These are phyloP conservation scores for Raphanus raphanistrum DNA, from an alignment of 345 rosid genomes.

Conservation along the genomic window DNA sequence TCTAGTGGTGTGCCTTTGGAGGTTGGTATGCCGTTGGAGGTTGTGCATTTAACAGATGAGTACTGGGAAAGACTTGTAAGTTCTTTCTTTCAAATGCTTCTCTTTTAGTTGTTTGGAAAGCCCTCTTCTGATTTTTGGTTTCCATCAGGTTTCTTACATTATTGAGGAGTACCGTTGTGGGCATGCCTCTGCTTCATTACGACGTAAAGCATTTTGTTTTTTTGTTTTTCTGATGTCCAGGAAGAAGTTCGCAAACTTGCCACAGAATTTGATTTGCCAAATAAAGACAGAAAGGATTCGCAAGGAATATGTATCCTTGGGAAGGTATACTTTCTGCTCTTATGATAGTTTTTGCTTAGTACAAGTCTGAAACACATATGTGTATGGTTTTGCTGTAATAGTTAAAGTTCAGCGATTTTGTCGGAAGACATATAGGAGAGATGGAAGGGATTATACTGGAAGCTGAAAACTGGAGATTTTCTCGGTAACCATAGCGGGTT, in stretches of 20 bases:
- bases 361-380: conserved; percentile 17
- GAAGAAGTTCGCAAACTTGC: conserved; percentile 85
- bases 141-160: conserved; percentile 70
- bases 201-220: neutral
- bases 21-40: conserved; percentile 85
- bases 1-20: neutral
- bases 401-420: conserved; percentile 94
- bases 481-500: conserved; percentile 82
- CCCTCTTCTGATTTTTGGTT: conserved; percentile 2
- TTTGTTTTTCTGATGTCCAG: conserved; percentile 35
- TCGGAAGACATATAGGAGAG: conserved; percentile 85
- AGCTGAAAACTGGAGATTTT: conserved; percentile 88
- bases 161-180: conserved; percentile 84
- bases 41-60: conserved; percentile 90
- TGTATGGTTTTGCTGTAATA: conserved; percentile 28
- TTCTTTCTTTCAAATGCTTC: neutral
- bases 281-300: conserved; percentile 91
- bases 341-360: too few relatives aligned
- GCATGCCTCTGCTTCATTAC: neutral
- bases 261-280: conserved; percentile 64
- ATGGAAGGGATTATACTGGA: conserved; percentile 88
- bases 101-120: neutral
- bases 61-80: conserved; percentile 92
- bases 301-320: conserved; percentile 96
- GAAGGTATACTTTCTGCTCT: conserved; percentile 66